Base-by-base conservation (phyloP, 2,329 filamentous ascomycete species). In the Aspergillus sp. region DNA sequence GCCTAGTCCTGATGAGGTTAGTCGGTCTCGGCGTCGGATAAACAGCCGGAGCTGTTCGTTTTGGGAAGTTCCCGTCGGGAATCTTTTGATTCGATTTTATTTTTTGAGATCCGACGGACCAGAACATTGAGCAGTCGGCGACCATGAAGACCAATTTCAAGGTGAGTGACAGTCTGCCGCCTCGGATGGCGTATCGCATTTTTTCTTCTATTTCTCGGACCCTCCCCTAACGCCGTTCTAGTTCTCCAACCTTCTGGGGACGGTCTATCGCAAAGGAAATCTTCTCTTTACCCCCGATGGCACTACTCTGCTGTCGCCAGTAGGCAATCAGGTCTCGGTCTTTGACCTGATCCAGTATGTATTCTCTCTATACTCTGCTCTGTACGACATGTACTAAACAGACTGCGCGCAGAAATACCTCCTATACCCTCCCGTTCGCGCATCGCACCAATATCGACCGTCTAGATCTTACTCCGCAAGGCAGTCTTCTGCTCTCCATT, bases 111-210 rank as follows among this genome's bases (percentile, higher is more conserved):
- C 60, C 32, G 32, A 36, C 32, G 11, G 14, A 10, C 32, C 32
- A 3, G 61, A 68, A 60, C 64, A 64, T 67, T 56, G 26, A 42
- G 52, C 45, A 58, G 58, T 55, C 58, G 54, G 58, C 64, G 63
- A 83, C 64, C 62, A 99, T 99, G 95, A 99, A 98, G 90, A 98
- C 93, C 67, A 94, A 98, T 80, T 99, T 98, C 78, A 96, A 95
- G 87, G 94, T 96, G 77, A 59, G 60, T 56, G 49, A 59, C 26
- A n/a, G 26, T 39, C 32, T 11, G 14, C 5, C n/a, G 6, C 3
- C 39, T 14, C 14, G 39, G 39, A 16, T 3, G 12, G 11, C 9
- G 12, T 9, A 18, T 4, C 29, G 2, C 46, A 47, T 22, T 6
- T 12, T 11, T 18, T 12, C 2, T 5, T 36, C 5, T 24, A 36